Evolutionary conservation across 495 filamentous ascomycete genomes (phyloP).

Genomic region (Pseudoneurospora amorphoporcata): DNA sequence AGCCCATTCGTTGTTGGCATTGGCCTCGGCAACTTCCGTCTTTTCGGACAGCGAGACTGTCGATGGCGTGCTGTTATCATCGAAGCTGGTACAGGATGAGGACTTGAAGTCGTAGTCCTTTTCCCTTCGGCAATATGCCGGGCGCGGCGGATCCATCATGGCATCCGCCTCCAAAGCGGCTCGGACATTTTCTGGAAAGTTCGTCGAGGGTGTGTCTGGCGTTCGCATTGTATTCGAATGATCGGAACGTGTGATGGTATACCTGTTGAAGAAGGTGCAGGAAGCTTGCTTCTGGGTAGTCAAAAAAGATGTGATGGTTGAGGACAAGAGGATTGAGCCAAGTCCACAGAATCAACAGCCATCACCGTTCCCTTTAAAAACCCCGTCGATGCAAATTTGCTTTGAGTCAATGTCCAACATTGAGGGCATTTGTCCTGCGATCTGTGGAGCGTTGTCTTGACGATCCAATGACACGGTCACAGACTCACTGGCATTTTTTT

Average conservation of each 20-base stretch:
- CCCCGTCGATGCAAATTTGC: not conserved
- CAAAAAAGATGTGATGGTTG: not conserved
- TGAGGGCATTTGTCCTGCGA: not conserved
- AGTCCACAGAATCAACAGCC: not conserved
- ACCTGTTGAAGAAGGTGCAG: not conserved
- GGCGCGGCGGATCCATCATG: not conserved
- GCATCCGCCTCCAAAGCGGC: not conserved
- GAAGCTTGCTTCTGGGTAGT: not conserved
- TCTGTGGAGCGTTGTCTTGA: not conserved
- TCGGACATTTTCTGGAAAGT: not conserved
- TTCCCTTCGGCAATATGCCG: not conserved
- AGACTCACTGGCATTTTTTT: not conserved
- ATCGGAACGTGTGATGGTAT: not conserved
- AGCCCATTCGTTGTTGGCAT: constrained; percentile 9
- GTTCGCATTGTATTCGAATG: not conserved
- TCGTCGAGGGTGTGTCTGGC: not conserved
- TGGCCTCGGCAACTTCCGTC: constrained; percentile 1
- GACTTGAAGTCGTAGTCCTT: not conserved
- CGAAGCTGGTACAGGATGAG: not conserved
- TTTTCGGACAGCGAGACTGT: constrained; percentile 2
- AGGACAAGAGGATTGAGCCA: not conserved
- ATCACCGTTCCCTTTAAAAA: not conserved
- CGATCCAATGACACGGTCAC: not conserved
- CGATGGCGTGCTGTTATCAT: not conserved
- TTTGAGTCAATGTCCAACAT: not conserved